phyloP scores from a whole-genome alignment of 2,329 filamentous ascomycete genomes.

The Trichoderma afroharzianum region DNA sequence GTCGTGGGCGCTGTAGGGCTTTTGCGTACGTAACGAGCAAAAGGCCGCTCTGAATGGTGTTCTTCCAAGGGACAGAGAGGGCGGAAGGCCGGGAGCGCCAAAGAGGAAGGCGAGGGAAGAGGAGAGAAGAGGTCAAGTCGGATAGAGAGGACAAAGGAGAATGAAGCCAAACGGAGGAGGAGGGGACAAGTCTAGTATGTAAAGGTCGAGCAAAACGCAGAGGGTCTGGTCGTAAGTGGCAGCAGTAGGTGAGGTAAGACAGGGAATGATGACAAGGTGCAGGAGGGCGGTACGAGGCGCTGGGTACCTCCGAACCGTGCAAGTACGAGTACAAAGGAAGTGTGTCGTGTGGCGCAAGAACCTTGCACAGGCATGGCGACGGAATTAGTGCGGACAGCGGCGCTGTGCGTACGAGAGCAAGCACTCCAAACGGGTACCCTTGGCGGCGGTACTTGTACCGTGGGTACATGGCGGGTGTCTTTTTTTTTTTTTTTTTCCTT shows the following conservation, averaged over 20 bases:
- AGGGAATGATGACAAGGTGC: slow-evolving; percentile 21
- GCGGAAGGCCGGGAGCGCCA: slow-evolving; percentile 21
- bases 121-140: slow-evolving; percentile 25
- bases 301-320: slow-evolving; percentile 1
- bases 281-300: slow-evolving; percentile 7
- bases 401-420: not conserved
- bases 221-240: slow-evolving; percentile 4
- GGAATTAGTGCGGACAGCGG: not conserved
- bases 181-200: slow-evolving; percentile 18
- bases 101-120: slow-evolving; percentile 21
- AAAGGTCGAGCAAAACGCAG: slow-evolving; percentile 6
- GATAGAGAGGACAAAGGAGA: slow-evolving; percentile 16
- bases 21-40: slow-evolving; percentile 12
- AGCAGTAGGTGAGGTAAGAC: slow-evolving; percentile 14
- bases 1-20: slow-evolving; percentile 11
- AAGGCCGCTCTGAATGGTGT: slow-evolving; percentile 17
- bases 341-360: slow-evolving; percentile 7
- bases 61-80: slow-evolving; percentile 12
- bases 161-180: slow-evolving; percentile 18
- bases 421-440: not conserved
- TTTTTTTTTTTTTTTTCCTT: not conserved
- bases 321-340: not conserved
- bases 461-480: not conserved
- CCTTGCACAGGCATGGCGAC: not conserved
- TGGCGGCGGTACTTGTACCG: not conserved